phyloP scores from a whole-genome alignment of 169 alveolate species.

The Cryptosporidium viatorum region DNA sequence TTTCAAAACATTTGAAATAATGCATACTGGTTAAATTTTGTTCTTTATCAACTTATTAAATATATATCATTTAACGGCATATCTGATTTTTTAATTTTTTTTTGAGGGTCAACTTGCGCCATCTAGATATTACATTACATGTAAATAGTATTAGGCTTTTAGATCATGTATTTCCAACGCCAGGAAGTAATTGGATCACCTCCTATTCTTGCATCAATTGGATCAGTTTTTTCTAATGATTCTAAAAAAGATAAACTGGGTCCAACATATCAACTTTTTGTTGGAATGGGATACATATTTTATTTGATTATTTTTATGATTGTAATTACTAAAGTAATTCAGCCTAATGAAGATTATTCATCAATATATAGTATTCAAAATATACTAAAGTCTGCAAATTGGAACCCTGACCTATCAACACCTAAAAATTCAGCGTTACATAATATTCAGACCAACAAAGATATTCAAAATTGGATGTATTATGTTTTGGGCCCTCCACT shows the following conservation, averaged over 20 bases:
- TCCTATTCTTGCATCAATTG: constrained; percentile 55
- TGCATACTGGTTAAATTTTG: too few relatives aligned
- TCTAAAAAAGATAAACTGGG: constrained; percentile 46
- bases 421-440: constrained; percentile 28
- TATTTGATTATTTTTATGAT: constrained; percentile 35
- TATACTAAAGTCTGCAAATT: constrained; percentile 45
- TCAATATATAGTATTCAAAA: constrained; percentile 35
- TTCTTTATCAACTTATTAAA: neutral
- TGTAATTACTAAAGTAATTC: constrained; percentile 45
- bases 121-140: constrained; percentile 10
- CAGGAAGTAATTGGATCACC: constrained; percentile 52
- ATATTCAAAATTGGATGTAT: constrained; percentile 65
- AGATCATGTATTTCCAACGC: constrained; percentile 40
- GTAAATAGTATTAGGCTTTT: neutral
- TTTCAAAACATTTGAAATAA: too few relatives aligned
- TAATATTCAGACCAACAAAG: constrained; percentile 38
- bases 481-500: constrained; percentile 71
- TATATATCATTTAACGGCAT: too few relatives aligned
- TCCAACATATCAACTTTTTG: constrained; percentile 66
- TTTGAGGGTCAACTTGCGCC: constrained; percentile 47
- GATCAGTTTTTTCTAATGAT: constrained; percentile 12
- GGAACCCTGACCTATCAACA: constrained; percentile 59
- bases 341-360: constrained; percentile 48
- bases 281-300: constrained; percentile 64
- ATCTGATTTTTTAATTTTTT: neutral